Base-by-base conservation (phyloP, 192 early-diverging fungal genomes). In the Allomyces arbusculus region DNA sequence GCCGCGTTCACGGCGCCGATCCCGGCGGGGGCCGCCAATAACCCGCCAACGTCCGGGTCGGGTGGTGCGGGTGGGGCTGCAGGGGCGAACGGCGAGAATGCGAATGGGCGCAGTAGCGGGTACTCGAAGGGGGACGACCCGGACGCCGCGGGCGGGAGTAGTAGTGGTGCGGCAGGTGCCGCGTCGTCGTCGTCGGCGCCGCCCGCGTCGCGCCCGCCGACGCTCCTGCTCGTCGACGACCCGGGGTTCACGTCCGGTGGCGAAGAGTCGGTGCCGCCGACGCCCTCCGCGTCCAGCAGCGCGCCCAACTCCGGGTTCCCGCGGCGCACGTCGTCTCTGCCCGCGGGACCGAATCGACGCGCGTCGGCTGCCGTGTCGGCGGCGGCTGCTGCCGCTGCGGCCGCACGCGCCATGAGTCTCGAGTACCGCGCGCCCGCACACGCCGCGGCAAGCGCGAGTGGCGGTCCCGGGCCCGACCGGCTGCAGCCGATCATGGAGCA, bases 401-500 rank as follows among this genome's bases (percentile, higher is more conserved):
- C 67, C 5, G 67, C 65, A 61, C 50, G 50, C 50, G 50, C 20
- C 50, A 58, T 58, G 50, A 20, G 16, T 3, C 50, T 58, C 50
- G 50, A 58, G 12, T 14, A 20, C 50, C 16, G 50, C 20, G 50
- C 50, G 50, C 50, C 20, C 3, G 33, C 33, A 40, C 33, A 40
- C 7, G 33, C 33, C 4, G 33, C 33, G 33, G 33, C 33, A 40
- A 40, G 33, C 8, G 7, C 33, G 33, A 8, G 33, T 40, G 50
- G 45, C 7, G 45, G 50, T 5, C 50, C 12, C 50, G 50, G 50
- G 16, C 68, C 76, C 69, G 78, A 87, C 67, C 75, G 84, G 69
- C 86, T 86, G 24, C 87, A 86, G 74, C 86, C 95, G 0, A 83
- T 94, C 33, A 89, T 95, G 82, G 92, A 97, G 72, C 84, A 87